Evolutionary conservation across 163 green algal genomes (phyloP).

Genomic region (Coccomyxa subellipsoidea): DNA sequence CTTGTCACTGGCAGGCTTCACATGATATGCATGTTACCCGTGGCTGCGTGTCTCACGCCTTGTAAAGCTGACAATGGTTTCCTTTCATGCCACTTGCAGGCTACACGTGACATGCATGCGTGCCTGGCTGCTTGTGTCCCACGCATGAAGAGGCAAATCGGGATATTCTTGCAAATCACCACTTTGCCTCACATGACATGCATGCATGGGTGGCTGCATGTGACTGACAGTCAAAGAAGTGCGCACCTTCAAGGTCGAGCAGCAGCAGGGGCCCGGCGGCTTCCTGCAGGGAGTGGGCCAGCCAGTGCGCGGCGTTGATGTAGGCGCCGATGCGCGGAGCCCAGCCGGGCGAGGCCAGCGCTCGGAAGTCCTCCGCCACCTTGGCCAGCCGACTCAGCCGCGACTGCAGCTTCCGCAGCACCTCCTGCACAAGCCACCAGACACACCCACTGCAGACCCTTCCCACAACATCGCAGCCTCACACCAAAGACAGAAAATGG

Average conservation of each 20-base stretch:
- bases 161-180: no score
- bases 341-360: constrained; percentile 37
- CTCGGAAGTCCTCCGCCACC: constrained; percentile 35
- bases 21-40: no score
- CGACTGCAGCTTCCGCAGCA: constrained; percentile 14
- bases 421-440: constrained; percentile 15
- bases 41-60: no score
- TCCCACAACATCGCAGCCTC: not conserved
- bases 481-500: no score
- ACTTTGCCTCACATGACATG: not conserved
- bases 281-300: constrained; percentile 46
- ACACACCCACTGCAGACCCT: not conserved
- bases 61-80: no score
- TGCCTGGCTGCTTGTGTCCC: no score
- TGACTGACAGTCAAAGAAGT: not conserved
- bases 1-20: no score
- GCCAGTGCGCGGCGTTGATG: constrained; percentile 40
- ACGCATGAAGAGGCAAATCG: no score
- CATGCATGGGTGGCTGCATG: not conserved
- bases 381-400: constrained; percentile 20
- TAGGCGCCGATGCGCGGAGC: constrained; percentile 26
- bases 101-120: no score
- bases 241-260: constrained; percentile 1
- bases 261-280: constrained; percentile 16
- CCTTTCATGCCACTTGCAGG: no score